Conservation (phyloP, 306 rosid genomes). For the Castanea sativa region DNA sequence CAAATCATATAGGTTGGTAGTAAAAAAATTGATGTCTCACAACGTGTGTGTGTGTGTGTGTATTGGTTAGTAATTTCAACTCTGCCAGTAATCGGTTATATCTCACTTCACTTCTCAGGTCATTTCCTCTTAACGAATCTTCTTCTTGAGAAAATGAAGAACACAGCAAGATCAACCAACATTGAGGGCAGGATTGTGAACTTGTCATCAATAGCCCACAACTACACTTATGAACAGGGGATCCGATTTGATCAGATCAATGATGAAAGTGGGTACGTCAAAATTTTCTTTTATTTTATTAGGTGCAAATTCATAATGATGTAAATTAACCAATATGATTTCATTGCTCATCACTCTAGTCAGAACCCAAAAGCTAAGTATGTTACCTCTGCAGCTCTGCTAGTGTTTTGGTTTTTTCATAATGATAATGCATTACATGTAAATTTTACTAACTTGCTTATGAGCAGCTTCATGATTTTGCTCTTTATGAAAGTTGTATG, state of each 20-base stretch:
- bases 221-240: slow-evolving; percentile 55
- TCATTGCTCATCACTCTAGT: no score
- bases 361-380: no score
- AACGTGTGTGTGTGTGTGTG: no score
- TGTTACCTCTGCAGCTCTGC: no score
- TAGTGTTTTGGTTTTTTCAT: no score
- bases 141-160: slow-evolving; percentile 75
- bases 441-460: background rate
- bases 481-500: background rate
- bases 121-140: slow-evolving; percentile 81
- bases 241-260: slow-evolving; percentile 66
- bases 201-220: slow-evolving; percentile 81
- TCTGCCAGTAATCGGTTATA: background rate
- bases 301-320: background rate
- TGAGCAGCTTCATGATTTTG: background rate
- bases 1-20: slow-evolving; percentile 73
- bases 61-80: background rate
- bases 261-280: slow-evolving; percentile 48
- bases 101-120: slow-evolving; percentile 38
- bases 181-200: slow-evolving; percentile 88
- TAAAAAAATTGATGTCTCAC: background rate
- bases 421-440: no score
- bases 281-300: background rate
- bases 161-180: slow-evolving; percentile 68
- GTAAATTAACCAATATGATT: no score